Conservation (phyloP, 495 filamentous ascomycete genomes). For the Tuber calosporum region DNA sequence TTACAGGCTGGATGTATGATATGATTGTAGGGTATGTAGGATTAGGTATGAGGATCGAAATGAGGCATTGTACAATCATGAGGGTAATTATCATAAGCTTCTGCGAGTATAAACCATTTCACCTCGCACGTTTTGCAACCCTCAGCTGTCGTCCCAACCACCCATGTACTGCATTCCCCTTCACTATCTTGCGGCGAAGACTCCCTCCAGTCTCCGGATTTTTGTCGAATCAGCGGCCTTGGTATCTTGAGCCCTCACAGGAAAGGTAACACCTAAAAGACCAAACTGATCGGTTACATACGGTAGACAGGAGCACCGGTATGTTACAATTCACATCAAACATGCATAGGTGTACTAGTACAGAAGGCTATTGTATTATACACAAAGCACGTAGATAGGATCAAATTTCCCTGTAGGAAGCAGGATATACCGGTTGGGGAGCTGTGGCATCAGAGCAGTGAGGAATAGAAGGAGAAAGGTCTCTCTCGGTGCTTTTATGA, state of each 20-base stretch:
- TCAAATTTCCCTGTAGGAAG: slow-evolving; percentile 16
- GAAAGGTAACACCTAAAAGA: neutral
- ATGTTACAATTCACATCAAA: neutral
- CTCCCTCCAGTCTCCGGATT: slow-evolving; percentile 8
- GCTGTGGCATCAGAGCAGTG: slow-evolving; percentile 23
- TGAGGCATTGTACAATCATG: neutral
- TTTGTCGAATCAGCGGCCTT: neutral
- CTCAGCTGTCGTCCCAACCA: neutral
- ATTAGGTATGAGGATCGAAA: slow-evolving; percentile 1
- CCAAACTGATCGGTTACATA: neutral
- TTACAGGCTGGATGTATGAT: slow-evolving; percentile 1
- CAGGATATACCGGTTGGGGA: neutral
- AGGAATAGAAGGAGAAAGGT: neutral
- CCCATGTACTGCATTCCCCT: neutral
- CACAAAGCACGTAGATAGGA: neutral
- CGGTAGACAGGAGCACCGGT: neutral
- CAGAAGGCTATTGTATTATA: slow-evolving; percentile 4
- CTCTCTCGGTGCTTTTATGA: neutral
- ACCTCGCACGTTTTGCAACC: slow-evolving; percentile 1
- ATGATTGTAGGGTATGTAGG: neutral
- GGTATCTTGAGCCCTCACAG: neutral
- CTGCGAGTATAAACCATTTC: neutral
- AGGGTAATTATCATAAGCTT: neutral
- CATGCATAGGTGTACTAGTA: neutral
- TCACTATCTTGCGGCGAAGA: slow-evolving; percentile 10